These are phyloP conservation scores for Symmetrospora coprosmae DNA, from an alignment of 768 basidiomycete species.

Conservation along the genomic window DNA sequence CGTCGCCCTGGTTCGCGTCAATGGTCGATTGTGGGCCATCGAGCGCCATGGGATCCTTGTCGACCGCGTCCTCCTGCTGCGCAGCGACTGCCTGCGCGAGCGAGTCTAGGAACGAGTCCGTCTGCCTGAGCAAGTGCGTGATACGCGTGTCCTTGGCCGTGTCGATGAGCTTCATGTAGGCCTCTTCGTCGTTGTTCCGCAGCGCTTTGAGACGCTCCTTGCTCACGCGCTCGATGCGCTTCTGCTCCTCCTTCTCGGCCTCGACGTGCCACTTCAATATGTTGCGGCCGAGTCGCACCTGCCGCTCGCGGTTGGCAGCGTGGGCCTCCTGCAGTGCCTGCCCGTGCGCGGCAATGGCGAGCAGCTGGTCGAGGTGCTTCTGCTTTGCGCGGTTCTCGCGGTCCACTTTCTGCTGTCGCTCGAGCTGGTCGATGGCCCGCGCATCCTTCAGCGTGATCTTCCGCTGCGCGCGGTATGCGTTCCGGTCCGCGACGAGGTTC, in stretches of 20 bases:
- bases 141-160: conserved; percentile 98
- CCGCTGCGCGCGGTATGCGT: conserved; percentile 72
- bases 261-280: conserved; percentile 70
- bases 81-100: conserved; percentile 83
- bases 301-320: conserved; percentile 42
- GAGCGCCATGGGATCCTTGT: conserved; percentile 27
- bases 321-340: conserved; percentile 56
- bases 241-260: conserved; percentile 96
- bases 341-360: conserved; percentile 70
- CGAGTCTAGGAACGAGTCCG: conserved; percentile 84
- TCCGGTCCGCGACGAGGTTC: conserved; percentile 67
- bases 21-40: conserved; percentile 36
- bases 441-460: conserved; percentile 80
- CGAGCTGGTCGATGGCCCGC: conserved; percentile 70
- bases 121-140: conserved; percentile 85
- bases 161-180: conserved; percentile 97
- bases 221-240: conserved; percentile 81
- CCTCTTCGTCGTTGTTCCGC: conserved; percentile 96
- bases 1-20: not conserved
- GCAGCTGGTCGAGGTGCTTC: conserved; percentile 88
- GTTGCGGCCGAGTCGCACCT: conserved; percentile 56
- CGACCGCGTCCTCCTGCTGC: conserved; percentile 61
- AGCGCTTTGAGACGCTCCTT: conserved; percentile 97
- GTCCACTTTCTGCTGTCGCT: conserved; percentile 79
- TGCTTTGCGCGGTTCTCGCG: conserved; percentile 88